phyloP scores from a whole-genome alignment of 306 rosid genomes.

The Crotalaria pallida region DNA sequence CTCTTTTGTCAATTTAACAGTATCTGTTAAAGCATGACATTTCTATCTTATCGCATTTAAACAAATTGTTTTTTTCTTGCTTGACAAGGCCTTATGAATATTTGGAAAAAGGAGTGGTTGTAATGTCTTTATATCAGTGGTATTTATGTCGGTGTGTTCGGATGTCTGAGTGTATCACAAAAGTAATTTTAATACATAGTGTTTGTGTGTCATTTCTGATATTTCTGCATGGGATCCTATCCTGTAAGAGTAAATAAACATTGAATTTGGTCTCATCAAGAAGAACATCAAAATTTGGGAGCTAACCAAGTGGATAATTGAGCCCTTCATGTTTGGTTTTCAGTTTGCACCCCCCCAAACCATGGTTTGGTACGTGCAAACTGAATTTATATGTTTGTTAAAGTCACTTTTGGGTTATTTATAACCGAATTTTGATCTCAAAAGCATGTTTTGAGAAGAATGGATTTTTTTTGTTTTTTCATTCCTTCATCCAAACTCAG shows the following conservation, averaged over 20 bases:
- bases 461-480: too few relatives aligned
- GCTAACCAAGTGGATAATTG: neutral
- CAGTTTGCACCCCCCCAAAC: too few relatives aligned
- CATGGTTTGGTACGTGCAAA: too few relatives aligned
- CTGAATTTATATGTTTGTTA: too few relatives aligned
- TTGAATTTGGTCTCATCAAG: neutral
- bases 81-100: neutral
- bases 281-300: neutral
- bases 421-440: too few relatives aligned
- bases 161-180: neutral
- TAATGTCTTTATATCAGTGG: neutral
- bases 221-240: neutral
- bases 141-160: neutral
- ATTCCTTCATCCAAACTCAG: too few relatives aligned
- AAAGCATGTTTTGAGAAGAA: too few relatives aligned
- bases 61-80: slow-evolving; percentile 1
- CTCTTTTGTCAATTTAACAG: neutral
- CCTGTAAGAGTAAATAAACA: neutral
- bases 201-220: neutral
- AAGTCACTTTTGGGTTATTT: too few relatives aligned
- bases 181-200: neutral
- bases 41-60: neutral
- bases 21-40: neutral
- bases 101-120: neutral
- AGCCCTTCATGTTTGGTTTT: neutral